A percentile compares a stretch with the other conserved stretches of the same genome.
phyloP scores from a whole-genome alignment of 2,329 filamentous ascomycete genomes.

The Cladorrhinum sp. region DNA sequence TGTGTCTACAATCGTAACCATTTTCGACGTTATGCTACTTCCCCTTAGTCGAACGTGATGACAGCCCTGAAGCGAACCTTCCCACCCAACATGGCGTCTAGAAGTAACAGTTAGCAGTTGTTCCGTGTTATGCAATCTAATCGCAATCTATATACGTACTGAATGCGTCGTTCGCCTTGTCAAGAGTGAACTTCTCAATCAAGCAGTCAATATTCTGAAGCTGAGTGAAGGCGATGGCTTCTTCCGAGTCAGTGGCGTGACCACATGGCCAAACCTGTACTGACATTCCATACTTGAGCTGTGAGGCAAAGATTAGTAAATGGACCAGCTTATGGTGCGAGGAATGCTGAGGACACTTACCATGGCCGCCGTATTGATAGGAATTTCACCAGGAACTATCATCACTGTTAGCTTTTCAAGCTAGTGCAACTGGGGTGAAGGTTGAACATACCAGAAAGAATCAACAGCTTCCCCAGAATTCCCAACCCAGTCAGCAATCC shows the following conservation, averaged over 20 bases:
- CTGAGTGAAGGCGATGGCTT: conserved; percentile 64
- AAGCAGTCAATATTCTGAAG: conserved; percentile 62
- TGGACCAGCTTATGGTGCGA: conserved; percentile 8
- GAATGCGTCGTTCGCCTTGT: conserved; percentile 45
- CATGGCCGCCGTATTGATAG: conserved; percentile 35
- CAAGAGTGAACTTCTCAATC: conserved; percentile 62
- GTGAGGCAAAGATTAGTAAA: conserved; percentile 31
- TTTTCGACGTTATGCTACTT: neutral
- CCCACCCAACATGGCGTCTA: conserved; percentile 46
- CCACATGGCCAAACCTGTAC: conserved; percentile 65
- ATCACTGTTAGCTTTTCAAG: neutral
- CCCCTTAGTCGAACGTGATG: conserved; percentile 42
- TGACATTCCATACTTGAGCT: conserved; percentile 47
- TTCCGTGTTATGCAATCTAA: neutral
- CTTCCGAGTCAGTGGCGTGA: conserved; percentile 59
- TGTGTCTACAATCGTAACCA: neutral
- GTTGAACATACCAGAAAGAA: conserved; percentile 52
- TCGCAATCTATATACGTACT: conserved; percentile 3
- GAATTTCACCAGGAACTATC: conserved; percentile 40
- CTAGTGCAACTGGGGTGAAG: too few species aligned
- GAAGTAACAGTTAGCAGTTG: neutral
- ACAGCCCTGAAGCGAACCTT: conserved; percentile 51
- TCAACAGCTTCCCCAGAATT: conserved; percentile 54
- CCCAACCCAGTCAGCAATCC: conserved; percentile 54
- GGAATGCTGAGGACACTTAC: conserved; percentile 7